These are phyloP conservation scores for Capillidium heterosporum DNA, from an alignment of 371 early-diverging fungal genomes.

Conservation along the genomic window DNA sequence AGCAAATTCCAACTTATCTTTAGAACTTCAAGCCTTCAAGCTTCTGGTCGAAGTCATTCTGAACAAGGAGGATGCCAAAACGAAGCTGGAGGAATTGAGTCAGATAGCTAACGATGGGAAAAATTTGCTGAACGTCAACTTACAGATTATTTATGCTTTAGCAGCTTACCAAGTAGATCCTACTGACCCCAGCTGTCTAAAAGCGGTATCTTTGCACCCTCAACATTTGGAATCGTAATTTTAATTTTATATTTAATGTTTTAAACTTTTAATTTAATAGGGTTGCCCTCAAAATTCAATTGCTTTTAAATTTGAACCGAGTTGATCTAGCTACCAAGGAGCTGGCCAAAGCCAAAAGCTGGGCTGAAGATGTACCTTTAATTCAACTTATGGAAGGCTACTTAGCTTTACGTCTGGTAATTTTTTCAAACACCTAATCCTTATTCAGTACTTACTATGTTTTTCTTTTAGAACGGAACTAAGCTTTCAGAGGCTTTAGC, in stretches of 20 bases:
- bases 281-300: constrained; percentile 55
- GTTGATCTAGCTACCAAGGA: constrained; percentile 74
- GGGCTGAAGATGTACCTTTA: constrained; percentile 80
- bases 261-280: constrained; percentile 14
- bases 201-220: constrained; percentile 2
- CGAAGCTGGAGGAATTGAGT: not conserved
- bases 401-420: constrained; percentile 50
- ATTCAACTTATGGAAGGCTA: constrained; percentile 89
- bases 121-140: not conserved
- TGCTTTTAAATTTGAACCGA: constrained; percentile 63
- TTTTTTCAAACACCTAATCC: not conserved
- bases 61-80: not conserved
- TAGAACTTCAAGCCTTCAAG: not conserved
- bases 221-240: constrained; percentile 5
- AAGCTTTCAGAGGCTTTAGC: constrained; percentile 78
- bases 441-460: constrained; percentile 3
- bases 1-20: not conserved
- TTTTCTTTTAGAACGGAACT: constrained; percentile 38
- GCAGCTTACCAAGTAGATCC: not conserved
- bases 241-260: not conserved
- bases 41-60: not conserved
- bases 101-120: constrained; percentile 2
- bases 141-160: not conserved
- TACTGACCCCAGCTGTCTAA: not conserved
- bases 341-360: constrained; percentile 41